Conservation (phyloP, 148 eudicot genomes). For the Mesembryanthemum crystallinum region DNA sequence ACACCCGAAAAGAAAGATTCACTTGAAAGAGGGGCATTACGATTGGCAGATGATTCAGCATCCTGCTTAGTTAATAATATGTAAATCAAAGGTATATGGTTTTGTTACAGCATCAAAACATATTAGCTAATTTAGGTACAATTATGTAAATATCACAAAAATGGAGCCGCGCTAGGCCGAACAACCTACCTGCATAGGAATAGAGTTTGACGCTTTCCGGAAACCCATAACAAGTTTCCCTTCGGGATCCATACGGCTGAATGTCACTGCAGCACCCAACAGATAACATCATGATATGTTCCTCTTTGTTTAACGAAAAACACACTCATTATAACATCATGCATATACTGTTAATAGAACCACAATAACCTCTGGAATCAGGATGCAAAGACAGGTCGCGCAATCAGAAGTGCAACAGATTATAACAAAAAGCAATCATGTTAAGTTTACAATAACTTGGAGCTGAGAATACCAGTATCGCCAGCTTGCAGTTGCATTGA, state of each 20-base stretch:
- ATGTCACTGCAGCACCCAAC: slow-evolving; percentile 56
- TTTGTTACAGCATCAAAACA: slow-evolving; percentile 6
- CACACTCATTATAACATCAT: slow-evolving; percentile 1
- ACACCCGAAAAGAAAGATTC: slow-evolving; percentile 37
- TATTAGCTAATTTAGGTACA: not conserved
- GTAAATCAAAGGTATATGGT: slow-evolving; percentile 8
- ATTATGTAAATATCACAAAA: not conserved
- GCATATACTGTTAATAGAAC: not conserved
- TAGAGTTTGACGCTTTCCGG: slow-evolving; percentile 66
- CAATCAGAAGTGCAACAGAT: not conserved
- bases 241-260: slow-evolving; percentile 93
- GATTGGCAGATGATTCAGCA: slow-evolving; percentile 34
- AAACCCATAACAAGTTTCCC: slow-evolving; percentile 93
- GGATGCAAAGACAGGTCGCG: not conserved
- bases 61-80: slow-evolving; percentile 32
- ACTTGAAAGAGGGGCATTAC: slow-evolving; percentile 35
- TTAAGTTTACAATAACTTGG: not conserved
- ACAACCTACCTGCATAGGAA: slow-evolving; percentile 45
- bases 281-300: slow-evolving; percentile 2
- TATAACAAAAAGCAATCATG: not conserved
- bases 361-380: not conserved
- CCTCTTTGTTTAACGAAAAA: slow-evolving; percentile 10
- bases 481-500: slow-evolving; percentile 99
- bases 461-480: slow-evolving; percentile 67
- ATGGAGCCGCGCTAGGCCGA: slow-evolving; percentile 7